Base-by-base conservation (phyloP, 2,329 filamentous ascomycete species). In the Penicillium sp. region DNA sequence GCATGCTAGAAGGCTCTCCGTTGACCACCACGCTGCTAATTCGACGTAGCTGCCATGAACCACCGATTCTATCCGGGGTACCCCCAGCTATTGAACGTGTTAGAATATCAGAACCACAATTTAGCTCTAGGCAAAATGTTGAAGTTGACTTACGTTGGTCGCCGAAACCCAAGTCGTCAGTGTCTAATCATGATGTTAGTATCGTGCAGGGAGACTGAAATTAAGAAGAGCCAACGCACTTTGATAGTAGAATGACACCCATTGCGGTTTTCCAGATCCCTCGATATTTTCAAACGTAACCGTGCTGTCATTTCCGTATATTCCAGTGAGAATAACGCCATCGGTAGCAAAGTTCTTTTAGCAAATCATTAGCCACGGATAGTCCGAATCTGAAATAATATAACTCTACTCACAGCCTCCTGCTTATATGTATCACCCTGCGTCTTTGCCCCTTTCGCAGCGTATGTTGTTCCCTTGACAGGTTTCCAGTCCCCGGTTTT, bases 21-120 rank as follows among this genome's bases (percentile, higher is more conserved):
- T 85, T 87, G 2, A 87, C 82, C 0, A 86, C 74, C 2, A 87
- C 84, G 48, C 84, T 85, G 64, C 81, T 81, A 55, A 87, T 82
- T 10, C 85, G 79, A 5, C 84, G 79, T 6, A 87, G 72, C 59
- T 85, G 82, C 84, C 84, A 87, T 0, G 76, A 71, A 0, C 85
- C 84, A 6, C 81, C 81, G 54, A 87, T 86, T 7, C 85, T 80
- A 65, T 87, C 84, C 0, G 85, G 85, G 0, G 74, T 72, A 6
- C 84, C 85, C 43, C 79, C 81, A 2, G 85, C 69, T 70, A 53
- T 48, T 21, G 19, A 19, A 17, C 4, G 25, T 7, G 9, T 50
- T 19, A 50, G 33, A 38, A 42, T 35, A n/a, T 25, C 15, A 21
- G 21, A n/a, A 9, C 6, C 5, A 29, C 2, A n/a, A 4, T 15